Evolutionary conservation across 257 asterid genomes (phyloP), one percentile per base, ranked within the genome.

Genomic region (Marsdenia floribunda): DNA sequence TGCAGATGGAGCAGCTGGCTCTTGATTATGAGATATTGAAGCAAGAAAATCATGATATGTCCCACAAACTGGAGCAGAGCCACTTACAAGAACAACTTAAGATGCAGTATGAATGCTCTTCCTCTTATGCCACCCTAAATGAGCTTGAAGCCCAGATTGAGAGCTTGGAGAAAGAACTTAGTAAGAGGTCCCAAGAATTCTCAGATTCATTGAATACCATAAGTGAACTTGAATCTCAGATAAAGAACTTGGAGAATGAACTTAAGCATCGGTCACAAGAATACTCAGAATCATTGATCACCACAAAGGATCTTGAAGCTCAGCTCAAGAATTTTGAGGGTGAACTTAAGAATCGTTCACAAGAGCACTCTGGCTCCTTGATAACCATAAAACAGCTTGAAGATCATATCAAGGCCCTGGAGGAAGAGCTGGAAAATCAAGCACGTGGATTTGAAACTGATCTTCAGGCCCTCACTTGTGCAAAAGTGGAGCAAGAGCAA

Each of bases 1-100:
- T 86, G 88, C 99, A 91, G 79, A 89, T 91, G 96, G 99, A 95
- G 86, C 98, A 95, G 85, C 91, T 95, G 46, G 98, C 99, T 15
- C 96, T 95, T 44, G 98, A 95, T 74, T 93, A 95, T 5, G 98
- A 95, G 87, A 92, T 93, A 70, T 80, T 87, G 90, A 93, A 91
- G 87, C 99, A 95, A 83, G 98, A 92, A 84, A 91, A 89, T 64
- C 97, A 93, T 52, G 96, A 91, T 53, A 84, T 92, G 85, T 82
- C 91, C 0, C 82, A 87, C 85, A 89, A 83, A 86, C 75, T 95
- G 63, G 93, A 95, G 85, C 99, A 95, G 82, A 88, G 92, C 82
- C 88, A 90, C 76, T 74, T 92, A 67, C 97, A 90, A 69, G 99
- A 95, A 70, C 96, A 90, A 73, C 88, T 94, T 54, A 94, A 92